Evolutionary conservation across 176 grass and related monocot genomes (phyloP).

Genomic region (Poa pratensis): DNA sequence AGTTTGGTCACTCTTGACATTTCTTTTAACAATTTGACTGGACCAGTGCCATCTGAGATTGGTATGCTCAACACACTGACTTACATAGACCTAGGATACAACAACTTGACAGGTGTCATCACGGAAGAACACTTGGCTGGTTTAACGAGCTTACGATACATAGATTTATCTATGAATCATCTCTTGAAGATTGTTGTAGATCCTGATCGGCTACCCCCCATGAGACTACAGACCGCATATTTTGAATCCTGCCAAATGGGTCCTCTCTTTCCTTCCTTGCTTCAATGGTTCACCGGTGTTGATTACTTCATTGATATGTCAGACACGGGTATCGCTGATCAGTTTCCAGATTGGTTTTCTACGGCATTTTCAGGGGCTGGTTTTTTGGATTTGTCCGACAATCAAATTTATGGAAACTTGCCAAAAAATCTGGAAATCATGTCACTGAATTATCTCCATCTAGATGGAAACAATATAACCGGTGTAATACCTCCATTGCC

Average conservation of each 20-base stretch:
- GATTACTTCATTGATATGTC: neutral
- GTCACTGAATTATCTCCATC: neutral
- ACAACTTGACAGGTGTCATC: conserved; percentile 26
- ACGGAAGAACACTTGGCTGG: conserved; percentile 16
- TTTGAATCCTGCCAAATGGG: conserved; percentile 44
- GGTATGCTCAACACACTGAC: neutral
- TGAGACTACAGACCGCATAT: neutral
- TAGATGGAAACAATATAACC: neutral
- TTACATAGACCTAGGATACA: neutral
- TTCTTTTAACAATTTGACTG: neutral
- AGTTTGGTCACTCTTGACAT: conserved; percentile 26
- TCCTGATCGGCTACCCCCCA: conserved; percentile 9
- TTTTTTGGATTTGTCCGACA: conserved; percentile 31
- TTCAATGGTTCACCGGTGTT: neutral
- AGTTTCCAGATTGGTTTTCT: conserved; percentile 40
- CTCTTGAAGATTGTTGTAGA: neutral
- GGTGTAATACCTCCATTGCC: conserved; percentile 30
- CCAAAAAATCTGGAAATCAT: conserved; percentile 4
- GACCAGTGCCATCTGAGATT: conserved; percentile 34
- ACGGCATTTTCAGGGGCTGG: neutral
- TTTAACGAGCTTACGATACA: neutral
- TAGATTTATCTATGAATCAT: neutral
- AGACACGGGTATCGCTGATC: conserved; percentile 10
- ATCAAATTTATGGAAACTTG: conserved; percentile 16
- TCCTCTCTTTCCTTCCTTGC: conserved; percentile 41